Percentiles rank a stretch among this genome's conserved stretches.
Conservation (phyloP, 192 early-diverging fungal species). For the Phlyctochytrium bullatum region DNA sequence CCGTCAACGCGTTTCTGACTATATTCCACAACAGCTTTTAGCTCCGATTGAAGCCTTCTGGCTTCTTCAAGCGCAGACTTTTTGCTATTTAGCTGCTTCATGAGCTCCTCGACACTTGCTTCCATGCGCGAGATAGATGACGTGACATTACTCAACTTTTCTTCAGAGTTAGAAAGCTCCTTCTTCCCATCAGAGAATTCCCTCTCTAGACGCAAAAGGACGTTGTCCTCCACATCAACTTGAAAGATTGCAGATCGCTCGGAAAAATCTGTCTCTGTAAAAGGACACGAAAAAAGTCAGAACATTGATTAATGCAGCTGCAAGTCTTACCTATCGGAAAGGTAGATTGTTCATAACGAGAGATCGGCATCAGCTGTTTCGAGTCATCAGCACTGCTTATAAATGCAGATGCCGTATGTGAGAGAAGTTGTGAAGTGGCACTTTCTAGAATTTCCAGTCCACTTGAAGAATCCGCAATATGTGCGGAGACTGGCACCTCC, state of each 20-base stretch:
- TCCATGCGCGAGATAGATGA: not conserved
- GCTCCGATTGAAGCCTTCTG: not conserved
- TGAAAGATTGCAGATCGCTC: constrained; percentile 1
- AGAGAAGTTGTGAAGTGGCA: too few species aligned
- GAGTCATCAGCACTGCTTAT: too few species aligned
- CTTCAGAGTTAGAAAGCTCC: not conserved
- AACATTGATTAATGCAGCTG: too few species aligned
- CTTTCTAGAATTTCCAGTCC: too few species aligned
- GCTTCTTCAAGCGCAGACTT: not conserved
- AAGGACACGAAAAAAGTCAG: too few species aligned
- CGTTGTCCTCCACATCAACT: not conserved
- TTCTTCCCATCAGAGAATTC: constrained; percentile 1
- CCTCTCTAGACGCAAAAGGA: not conserved
- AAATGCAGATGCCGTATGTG: too few species aligned
- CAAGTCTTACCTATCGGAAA: too few species aligned
- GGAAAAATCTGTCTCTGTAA: constrained; percentile 1
- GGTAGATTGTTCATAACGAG: too few species aligned
- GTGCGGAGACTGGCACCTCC: too few species aligned
- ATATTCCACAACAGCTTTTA: not conserved
- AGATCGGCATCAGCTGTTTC: too few species aligned
- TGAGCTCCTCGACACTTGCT: not conserved
- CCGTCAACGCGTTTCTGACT: not conserved
- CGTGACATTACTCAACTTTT: not conserved
- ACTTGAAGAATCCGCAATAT: too few species aligned
- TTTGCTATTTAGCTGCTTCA: not conserved